Conservation (phyloP, 1,284 basidiomycete genomes). For the Ganoderma multipileum region DNA sequence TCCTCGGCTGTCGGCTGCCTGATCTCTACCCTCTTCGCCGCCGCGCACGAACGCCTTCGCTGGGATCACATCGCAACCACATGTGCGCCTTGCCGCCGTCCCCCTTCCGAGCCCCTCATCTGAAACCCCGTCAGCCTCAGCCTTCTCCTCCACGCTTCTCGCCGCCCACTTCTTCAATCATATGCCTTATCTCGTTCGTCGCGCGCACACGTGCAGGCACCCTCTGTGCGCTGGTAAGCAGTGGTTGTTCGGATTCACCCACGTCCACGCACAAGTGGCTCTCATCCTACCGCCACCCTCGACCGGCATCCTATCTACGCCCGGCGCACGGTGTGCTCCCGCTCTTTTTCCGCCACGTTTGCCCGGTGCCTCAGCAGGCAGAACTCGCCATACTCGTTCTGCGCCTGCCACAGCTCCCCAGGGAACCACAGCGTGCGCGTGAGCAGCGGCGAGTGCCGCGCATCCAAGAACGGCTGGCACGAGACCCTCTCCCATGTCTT, state of each 20-base stretch:
- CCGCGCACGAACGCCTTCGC: not conserved
- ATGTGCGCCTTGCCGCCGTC: conserved; percentile 12
- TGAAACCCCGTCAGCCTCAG: conserved; percentile 5
- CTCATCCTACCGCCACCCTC: not conserved
- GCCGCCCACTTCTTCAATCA: not conserved
- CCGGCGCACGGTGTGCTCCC: conserved; percentile 33
- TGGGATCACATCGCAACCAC: conserved; percentile 18
- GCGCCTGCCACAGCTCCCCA: conserved; percentile 64
- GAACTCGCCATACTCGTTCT: conserved; percentile 75
- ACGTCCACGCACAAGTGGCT: not conserved
- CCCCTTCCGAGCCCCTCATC: conserved; percentile 2
- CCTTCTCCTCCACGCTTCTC: conserved; percentile 1
- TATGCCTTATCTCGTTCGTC: not conserved
- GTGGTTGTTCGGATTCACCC: not conserved
- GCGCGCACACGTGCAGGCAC: not conserved
- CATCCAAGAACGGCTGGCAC: conserved; percentile 86
- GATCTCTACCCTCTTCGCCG: not conserved
- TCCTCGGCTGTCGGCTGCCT: not conserved
- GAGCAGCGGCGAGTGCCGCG: conserved; percentile 71
- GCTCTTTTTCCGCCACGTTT: conserved; percentile 50
- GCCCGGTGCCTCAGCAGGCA: conserved; percentile 67
- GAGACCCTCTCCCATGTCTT: conserved; percentile 77
- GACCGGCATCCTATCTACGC: conserved; percentile 20
- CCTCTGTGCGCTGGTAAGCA: not conserved
- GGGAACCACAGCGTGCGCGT: conserved; percentile 84